Evolutionary conservation across 225 moss, liverwort and hornwort species (phyloP), one percentile per base, ranked within the genome.

Genomic region (Climacium dendroides): DNA sequence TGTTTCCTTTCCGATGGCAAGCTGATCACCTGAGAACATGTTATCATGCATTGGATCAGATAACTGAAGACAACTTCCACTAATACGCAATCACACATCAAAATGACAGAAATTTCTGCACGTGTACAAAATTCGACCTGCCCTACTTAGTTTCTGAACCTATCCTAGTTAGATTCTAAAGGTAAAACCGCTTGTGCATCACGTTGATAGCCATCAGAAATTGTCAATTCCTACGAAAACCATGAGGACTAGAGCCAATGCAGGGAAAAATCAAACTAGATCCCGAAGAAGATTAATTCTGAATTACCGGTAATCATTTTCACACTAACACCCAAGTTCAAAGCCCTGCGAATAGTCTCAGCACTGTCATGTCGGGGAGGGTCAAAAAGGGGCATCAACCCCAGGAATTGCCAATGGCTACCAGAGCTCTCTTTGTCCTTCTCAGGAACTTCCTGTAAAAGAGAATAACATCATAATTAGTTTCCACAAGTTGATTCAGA

Each of bases 341-440:
- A 90, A 55, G 95, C 95, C 67, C 90, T 87, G 66, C 95, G 95
- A 84, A 94, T 95, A 66, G 95, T 95, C 83, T 95, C 95, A 16
- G 95, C 94, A 91, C 95, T 95, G 85, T 95, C 95, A 79, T 95
- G 95, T 58, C 95, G 89, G 26, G 95, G 95, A 45, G 95, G 95
- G 87, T 95, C 95, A 80, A 93, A 95, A 24, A 95, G 91, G 53
- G 94, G 95, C 93, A 95, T 87, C 86, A 95, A 88, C 34, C 95
- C 95, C 83, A 91, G 86, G 79, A 95, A 95, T 22, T 83, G 7
- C 95, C 95, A 95, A 19, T 62, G 91, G 23, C 53, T 57, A 25
- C 95, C 95, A 8, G 61, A 17, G 77, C 93, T 87, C 17, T 92
- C 93, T 85, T 61, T 94, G 78, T 20, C 54, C 28, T 82, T 37